Evolutionary conservation across 352 stramenopile genomes (phyloP).

Genomic region (Phytophthora sp.): DNA sequence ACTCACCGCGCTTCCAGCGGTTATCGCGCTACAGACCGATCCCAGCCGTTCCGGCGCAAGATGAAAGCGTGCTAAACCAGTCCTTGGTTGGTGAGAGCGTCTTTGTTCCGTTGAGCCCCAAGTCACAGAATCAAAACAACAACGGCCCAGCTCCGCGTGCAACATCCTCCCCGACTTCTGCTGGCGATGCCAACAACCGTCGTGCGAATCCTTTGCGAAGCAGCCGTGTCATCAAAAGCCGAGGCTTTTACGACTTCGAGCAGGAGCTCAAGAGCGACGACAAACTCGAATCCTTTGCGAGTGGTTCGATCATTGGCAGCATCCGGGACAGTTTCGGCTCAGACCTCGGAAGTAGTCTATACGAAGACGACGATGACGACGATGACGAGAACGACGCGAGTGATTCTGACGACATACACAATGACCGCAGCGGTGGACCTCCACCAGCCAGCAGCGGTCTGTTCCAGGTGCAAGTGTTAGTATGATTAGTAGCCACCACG

Average conservation of each 20-base stretch:
- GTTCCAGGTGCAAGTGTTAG: constrained; percentile 75
- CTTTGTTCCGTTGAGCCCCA: constrained; percentile 65
- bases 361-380: constrained; percentile 32
- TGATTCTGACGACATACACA: constrained; percentile 19
- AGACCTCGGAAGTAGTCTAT: constrained; percentile 29
- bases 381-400: constrained; percentile 17
- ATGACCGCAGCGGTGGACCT: constrained; percentile 9
- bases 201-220: constrained; percentile 41
- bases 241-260: constrained; percentile 76
- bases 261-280: constrained; percentile 25
- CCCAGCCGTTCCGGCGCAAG: constrained; percentile 10
- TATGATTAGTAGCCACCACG: constrained; percentile 22
- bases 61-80: constrained; percentile 54
- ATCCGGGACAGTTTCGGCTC: constrained; percentile 13
- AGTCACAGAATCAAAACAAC: constrained; percentile 19
- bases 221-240: constrained; percentile 79
- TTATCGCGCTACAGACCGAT: constrained; percentile 41
- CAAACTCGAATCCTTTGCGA: constrained; percentile 14
- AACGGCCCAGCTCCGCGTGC: constrained; percentile 31
- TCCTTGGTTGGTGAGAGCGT: constrained; percentile 73
- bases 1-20: constrained; percentile 52
- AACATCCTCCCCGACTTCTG: constrained; percentile 43
- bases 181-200: constrained; percentile 7
- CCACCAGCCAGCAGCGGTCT: constrained; percentile 38
- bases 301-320: constrained; percentile 25